Percentiles rank a stretch among this genome's conserved stretches.
These are phyloP conservation scores for Scutellaria galericulata DNA, from an alignment of 257 asterid species.

Conservation along the genomic window DNA sequence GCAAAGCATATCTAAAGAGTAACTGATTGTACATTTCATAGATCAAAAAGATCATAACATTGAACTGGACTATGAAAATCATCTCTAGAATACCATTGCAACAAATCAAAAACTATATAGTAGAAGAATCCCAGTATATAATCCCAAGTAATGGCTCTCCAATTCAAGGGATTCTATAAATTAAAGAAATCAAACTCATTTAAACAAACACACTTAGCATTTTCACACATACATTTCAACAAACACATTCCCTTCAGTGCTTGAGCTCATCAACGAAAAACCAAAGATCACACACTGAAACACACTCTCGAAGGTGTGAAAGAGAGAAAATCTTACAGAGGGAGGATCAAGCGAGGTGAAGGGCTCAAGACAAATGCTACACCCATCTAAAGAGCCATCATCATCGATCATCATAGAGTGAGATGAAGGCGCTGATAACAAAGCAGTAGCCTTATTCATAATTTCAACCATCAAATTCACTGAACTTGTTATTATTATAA, in stretches of 20 bases:
- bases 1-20: not conserved
- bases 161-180: constrained; percentile 2
- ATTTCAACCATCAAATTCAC: constrained; percentile 9
- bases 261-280: not conserved
- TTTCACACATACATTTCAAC: not conserved
- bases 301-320: not conserved
- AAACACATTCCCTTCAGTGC: constrained; percentile 14
- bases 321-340: constrained; percentile 37
- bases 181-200: not conserved
- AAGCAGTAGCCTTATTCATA: constrained; percentile 26
- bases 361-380: constrained; percentile 63
- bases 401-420: not conserved
- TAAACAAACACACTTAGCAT: not conserved
- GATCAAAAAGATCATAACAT: constrained; percentile 5
- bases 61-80: too few species aligned
- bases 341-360: constrained; percentile 53
- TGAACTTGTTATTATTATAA: not conserved
- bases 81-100: too few species aligned
- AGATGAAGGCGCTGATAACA: constrained; percentile 31
- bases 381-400: constrained; percentile 51
- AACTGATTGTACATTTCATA: not conserved
- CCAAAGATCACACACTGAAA: constrained; percentile 13
- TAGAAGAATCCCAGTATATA: not conserved
- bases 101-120: not conserved
- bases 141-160: constrained; percentile 5